Conservation (phyloP, 768 basidiomycete genomes). For the Mycena indigotica region DNA sequence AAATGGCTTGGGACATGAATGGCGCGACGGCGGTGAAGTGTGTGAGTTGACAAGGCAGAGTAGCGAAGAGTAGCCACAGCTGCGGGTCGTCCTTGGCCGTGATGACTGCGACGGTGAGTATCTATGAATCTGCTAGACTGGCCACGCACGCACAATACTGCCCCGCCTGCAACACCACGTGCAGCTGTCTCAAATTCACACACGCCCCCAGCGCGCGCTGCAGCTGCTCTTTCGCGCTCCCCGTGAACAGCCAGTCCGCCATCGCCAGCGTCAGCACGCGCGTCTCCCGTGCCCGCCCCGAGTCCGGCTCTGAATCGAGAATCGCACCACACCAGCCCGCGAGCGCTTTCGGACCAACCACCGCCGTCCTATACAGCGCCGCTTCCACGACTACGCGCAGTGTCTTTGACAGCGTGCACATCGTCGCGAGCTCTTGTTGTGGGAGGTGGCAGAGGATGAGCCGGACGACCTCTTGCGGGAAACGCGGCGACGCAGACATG, state of each 20-base stretch:
- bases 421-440: neutral
- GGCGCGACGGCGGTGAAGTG: neutral
- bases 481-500: neutral
- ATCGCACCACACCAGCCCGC: no score
- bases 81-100: no score
- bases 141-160: no score
- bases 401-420: neutral
- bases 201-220: neutral
- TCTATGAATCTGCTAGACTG: no score
- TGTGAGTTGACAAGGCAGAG: neutral
- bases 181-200: neutral
- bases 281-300: no score
- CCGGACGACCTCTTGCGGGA: neutral
- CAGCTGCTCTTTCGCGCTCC: neutral
- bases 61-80: no score
- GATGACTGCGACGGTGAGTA: no score
- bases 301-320: no score
- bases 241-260: no score
- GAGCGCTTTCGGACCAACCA: neutral
- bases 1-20: neutral
- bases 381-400: neutral
- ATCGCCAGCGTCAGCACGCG: neutral
- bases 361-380: neutral
- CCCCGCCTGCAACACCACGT: no score
- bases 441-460: neutral